Base-by-base conservation (phyloP, 768 basidiomycete genomes). In the Crepidotus variabilis region DNA sequence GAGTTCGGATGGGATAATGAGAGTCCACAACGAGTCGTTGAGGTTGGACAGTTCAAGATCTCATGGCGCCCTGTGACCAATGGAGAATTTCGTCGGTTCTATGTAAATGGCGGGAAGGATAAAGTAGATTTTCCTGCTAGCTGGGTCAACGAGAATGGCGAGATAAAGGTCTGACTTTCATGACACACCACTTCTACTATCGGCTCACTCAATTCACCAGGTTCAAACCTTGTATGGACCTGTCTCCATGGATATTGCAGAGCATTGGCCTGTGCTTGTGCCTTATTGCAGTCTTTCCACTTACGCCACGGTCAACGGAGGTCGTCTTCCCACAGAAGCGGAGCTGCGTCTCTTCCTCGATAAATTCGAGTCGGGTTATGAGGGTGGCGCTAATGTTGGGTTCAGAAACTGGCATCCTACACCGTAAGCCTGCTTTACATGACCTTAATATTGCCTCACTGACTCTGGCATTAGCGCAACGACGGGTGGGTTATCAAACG, bases 1-100 rank as follows among this genome's bases (percentile, higher is more conserved):
- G 83, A 87, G 55, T 93, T 91, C 69, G 94, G 94, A 0, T 94
- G 96, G 97, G 97, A 99, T 68, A 94, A 93, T 63, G 97, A 99
- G 72, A 78, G 86, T 61, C 92, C 94, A 1, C 74, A 75, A 60
- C 75, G 86, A 21, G 66, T 64, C 13, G 82, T 87, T n/a, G 60
- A 78, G 0, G 85, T 97, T 32, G 75, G 72, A 39, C 57, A 80
- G 59, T 94, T 98, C 76, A 79, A 76, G 62, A 87, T 97, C 39
- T 87, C 88, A 43, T 88, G 90, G 80, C 75, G 92, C 58, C 94
- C 94, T 0, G 77, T 99, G 34, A 92, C 88, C 54, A 99, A 98
- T 60, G 86, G 85, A 9, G 85, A 99, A 63, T 97, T 93, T 68
- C 83, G 83, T 61, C 66, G 78, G 34, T 92, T 88, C 67, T 88